Base-by-base conservation (phyloP, 2,329 filamentous ascomycete species). In the Plectosphaerella sp. region DNA sequence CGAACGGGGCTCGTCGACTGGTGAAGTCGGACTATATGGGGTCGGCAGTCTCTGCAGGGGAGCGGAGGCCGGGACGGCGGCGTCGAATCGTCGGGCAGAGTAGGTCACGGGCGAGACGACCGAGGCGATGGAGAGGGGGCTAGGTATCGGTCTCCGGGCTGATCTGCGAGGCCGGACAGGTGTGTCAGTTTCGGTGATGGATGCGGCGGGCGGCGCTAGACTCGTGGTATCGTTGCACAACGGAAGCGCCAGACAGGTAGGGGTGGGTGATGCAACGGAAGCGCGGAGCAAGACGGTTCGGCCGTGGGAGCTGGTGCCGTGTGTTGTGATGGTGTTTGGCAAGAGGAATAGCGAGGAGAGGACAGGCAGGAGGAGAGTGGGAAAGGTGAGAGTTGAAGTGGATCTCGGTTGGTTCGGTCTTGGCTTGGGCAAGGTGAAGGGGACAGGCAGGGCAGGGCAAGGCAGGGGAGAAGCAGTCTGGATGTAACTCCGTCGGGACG, bases 61-160 rank as follows among this genome's bases (percentile, higher is more conserved):
- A 58, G 60, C 62, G 59, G 53, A 49, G 10, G 52, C 51, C 45
- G 64, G 59, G 33, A 66, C 64, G 35, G 66, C 60, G 51, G 71
- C 71, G 46, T 61, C 63, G 33, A 68, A 63, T 36, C 54, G 54
- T n/a, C 49, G 45, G 10, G 56, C 49, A 18, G 54, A 56, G 6
- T 72, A 70, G 57, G 70, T 76, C 49, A 72, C 64, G 49, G 74
- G 69, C 55, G 70, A 69, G 61, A 73, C 75, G 47, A 72, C 65
- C 51, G 71, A 67, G 52, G 65, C 73, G 52, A 72, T 71, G 54
- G 61, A 79, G 47, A 80, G 67, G 57, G 78, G 78, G 60, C 77
- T 81, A 45, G 77, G 75, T 55, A 73, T 68, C 52, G 71, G 64
- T 62, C 71, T 75, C 63, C 74, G 70, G 59, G 68, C 71, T 50